A percentile compares a stretch with the other conserved stretches of the same genome.
phyloP scores from a whole-genome alignment of 2,329 filamentous ascomycete species.

The Diaporthe australafricana region DNA sequence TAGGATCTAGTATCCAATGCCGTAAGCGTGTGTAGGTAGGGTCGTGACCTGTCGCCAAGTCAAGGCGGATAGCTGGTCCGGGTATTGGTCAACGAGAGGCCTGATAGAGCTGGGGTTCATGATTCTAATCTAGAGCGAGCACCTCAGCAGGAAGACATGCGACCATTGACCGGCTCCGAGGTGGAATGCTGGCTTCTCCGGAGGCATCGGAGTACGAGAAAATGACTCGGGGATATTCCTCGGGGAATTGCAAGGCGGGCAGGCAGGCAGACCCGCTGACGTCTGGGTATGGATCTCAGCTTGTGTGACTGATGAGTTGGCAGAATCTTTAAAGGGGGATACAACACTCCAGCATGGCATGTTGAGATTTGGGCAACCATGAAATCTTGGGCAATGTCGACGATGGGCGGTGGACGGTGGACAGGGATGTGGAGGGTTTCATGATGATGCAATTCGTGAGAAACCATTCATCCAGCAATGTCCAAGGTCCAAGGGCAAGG shows the following conservation, averaged over 20 bases:
- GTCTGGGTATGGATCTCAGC: background rate
- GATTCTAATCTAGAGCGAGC: background rate
- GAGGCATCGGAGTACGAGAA: slow-evolving; percentile 7
- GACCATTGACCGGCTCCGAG: slow-evolving; percentile 19
- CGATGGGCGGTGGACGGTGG: background rate
- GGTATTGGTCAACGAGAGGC: background rate
- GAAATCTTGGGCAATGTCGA: slow-evolving; percentile 5
- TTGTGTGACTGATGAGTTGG: background rate
- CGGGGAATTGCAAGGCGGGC: background rate
- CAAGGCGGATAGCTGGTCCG: background rate
- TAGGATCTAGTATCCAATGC: background rate
- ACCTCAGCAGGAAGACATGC: slow-evolving; percentile 1
- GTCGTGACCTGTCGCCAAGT: background rate
- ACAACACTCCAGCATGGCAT: background rate
- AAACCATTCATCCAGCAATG: slow-evolving; percentile 1
- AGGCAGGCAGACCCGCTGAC: slow-evolving; percentile 18
- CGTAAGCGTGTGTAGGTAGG: background rate
- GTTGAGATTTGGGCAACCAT: slow-evolving; percentile 1
- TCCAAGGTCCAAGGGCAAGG: slow-evolving; percentile 17
- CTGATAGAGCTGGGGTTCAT: background rate
- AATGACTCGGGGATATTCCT: slow-evolving; percentile 17
- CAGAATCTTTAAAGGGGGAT: background rate
- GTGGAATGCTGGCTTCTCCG: background rate
- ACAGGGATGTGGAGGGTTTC: slow-evolving; percentile 3
- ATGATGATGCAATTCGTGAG: slow-evolving; percentile 19